Base-by-base conservation (phyloP, 257 asterid species). In the Linderniella brevidens region DNA sequence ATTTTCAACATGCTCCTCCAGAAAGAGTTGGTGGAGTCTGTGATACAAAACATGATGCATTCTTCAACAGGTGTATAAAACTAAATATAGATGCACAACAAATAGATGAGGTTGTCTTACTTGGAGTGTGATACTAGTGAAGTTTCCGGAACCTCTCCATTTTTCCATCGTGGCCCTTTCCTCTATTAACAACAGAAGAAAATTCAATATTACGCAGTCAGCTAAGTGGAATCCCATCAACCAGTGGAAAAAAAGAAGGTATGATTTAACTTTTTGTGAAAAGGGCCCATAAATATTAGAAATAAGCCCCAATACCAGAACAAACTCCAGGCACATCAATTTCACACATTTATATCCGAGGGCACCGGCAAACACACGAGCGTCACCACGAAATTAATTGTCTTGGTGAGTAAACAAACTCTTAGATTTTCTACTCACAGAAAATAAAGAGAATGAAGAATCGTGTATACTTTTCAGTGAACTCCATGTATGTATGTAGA, bases 21-120 rank as follows among this genome's bases (percentile, higher is more conserved):
- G 52, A 41, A 87, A 84, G 66, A 87, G 68, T 61, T 80, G 90
- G 62, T 80, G 95, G 58, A 84, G 95, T 64, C 98, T 88, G 82
- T 56, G 53, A 42, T 41, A 54, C 19, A 17, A 10, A 49, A 52
- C 61, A 13, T 13, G 17, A 43, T 8, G 18, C n/a, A 43, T 43
- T n/a, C 48, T 43, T 8, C 17, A 13, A 3, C 14, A 16, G 1
- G 19, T 1, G 4, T 9, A 5, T 13, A 12, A 15, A 13, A 13
- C 14, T 46, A 54, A 20, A 17, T 19, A 53, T 19, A 48, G 13
- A 43, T 39, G 38, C 19, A 35, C 14, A 16, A 57, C 53, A 59
- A 41, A 58, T 25, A 43, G 40, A 15, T 55, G n/a, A n/a, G n/a
- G 46, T 13, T 17, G 44, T 64, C 87, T 79, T 65, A 90, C 99